Conservation (phyloP, 768 basidiomycete genomes). For the Pisolithus orientalis region DNA sequence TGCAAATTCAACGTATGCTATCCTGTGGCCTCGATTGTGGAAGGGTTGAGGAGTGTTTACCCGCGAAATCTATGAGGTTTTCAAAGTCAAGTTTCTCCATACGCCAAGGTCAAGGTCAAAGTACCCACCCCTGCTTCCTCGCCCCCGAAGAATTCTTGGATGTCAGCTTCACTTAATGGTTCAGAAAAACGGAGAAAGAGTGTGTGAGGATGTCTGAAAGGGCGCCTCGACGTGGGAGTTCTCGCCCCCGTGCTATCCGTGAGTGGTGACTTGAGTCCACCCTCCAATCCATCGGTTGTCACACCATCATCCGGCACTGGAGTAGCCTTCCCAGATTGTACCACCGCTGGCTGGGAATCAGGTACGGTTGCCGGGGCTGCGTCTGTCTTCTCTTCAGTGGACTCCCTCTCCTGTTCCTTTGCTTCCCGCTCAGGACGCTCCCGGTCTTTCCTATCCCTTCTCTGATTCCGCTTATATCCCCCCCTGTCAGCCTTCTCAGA, state of each 20-base stretch:
- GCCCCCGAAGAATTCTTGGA: conserved; percentile 73
- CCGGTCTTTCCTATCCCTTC: conserved; percentile 56
- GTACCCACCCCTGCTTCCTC: conserved; percentile 59
- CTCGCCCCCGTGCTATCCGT: conserved; percentile 58
- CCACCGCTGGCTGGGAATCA: conserved; percentile 15
- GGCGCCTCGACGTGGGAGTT: conserved; percentile 64
- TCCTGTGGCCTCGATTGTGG: conserved; percentile 44
- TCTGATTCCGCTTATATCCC: conserved; percentile 54
- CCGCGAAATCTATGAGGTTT: conserved; percentile 50
- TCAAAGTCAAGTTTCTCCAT: conserved; percentile 1
- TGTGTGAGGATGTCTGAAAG: conserved; percentile 74
- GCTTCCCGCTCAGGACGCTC: conserved; percentile 41
- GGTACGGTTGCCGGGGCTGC: conserved; percentile 17
- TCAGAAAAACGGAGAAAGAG: conserved; percentile 68
- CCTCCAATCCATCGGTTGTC: conserved; percentile 20
- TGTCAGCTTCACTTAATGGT: conserved; percentile 52
- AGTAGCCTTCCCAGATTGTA: conserved; percentile 36
- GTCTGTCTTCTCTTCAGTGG: conserved; percentile 23
- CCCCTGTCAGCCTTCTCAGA: conserved; percentile 52
- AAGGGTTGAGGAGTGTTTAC: conserved; percentile 51
- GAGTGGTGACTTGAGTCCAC: conserved; percentile 47
- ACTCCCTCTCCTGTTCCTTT: conserved; percentile 29
- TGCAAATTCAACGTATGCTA: conserved; percentile 87
- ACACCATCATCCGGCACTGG: conserved; percentile 23
- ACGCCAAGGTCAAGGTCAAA: not conserved